These are phyloP conservation scores for Coniochaeta hoffmannii DNA, from an alignment of 2,329 filamentous ascomycete species.

Conservation along the genomic window DNA sequence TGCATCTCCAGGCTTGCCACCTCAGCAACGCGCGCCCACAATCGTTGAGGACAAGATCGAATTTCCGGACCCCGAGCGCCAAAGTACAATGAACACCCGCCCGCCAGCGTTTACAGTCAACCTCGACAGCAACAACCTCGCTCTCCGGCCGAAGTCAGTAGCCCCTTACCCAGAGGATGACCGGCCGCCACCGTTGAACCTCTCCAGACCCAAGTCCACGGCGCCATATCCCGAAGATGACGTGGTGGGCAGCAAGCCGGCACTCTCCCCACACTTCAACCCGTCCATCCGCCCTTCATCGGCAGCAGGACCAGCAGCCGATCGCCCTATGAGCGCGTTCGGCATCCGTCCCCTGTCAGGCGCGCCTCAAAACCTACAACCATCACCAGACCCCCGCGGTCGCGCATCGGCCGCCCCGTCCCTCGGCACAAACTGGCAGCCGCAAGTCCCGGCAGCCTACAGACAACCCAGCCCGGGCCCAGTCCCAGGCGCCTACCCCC, in stretches of 20 bases:
- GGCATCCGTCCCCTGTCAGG: conserved; percentile 40
- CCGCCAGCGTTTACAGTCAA: conserved; percentile 46
- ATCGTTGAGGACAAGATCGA: conserved; percentile 30
- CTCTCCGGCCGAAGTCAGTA: conserved; percentile 42
- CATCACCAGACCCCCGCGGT: conserved; percentile 26
- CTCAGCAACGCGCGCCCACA: conserved; percentile 29
- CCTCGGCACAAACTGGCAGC: conserved; percentile 36
- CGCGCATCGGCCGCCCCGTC: conserved; percentile 33
- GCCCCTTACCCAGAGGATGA: conserved; percentile 69
- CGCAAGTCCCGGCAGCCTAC: conserved; percentile 32
- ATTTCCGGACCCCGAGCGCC: conserved; percentile 40
- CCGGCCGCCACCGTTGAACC: conserved; percentile 40
- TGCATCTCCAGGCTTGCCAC: conserved; percentile 23
- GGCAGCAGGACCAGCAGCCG: conserved; percentile 37
- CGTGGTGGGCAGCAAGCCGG: conserved; percentile 20
- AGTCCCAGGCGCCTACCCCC: conserved; percentile 5
- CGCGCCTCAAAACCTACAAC: conserved; percentile 30
- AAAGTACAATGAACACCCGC: conserved; percentile 28
- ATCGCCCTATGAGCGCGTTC: conserved; percentile 44
- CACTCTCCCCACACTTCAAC: conserved; percentile 33
- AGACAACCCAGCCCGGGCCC: conserved; percentile 31
- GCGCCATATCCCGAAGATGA: conserved; percentile 50
- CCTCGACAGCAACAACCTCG: conserved; percentile 28
- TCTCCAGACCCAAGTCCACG: conserved; percentile 36
- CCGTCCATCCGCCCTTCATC: conserved; percentile 41